phyloP scores from a whole-genome alignment of 371 early-diverging fungal species.

The Mucor sp. region DNA sequence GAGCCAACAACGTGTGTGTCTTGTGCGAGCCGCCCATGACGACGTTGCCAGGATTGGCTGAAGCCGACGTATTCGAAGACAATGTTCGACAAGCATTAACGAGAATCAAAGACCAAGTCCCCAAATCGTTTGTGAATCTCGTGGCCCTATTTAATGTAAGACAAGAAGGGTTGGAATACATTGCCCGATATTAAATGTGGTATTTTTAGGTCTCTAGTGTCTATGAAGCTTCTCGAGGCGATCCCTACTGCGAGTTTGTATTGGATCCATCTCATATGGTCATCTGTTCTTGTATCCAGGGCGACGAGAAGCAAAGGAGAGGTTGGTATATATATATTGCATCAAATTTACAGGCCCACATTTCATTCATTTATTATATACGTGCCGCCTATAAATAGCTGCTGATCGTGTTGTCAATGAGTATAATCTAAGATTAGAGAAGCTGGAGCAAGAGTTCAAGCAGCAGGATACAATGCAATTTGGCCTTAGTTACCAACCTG shows the following conservation, averaged over 20 bases:
- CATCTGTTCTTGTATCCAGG: slow-evolving; percentile 60
- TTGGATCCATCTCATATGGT: slow-evolving; percentile 51
- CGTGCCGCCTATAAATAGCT: slow-evolving; percentile 26
- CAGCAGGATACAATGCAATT: slow-evolving; percentile 41
- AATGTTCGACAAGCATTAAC: slow-evolving; percentile 42
- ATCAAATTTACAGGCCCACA: not conserved
- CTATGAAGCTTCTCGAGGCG: slow-evolving; percentile 59
- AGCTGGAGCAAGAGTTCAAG: slow-evolving; percentile 53
- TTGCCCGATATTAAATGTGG: slow-evolving; percentile 1
- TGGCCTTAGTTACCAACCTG: slow-evolving; percentile 65
- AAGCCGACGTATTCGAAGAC: slow-evolving; percentile 52
- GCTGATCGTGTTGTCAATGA: slow-evolving; percentile 56
- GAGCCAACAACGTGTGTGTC: slow-evolving; percentile 70
- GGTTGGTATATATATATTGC: slow-evolving; percentile 28
- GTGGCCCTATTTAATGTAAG: slow-evolving; percentile 62
- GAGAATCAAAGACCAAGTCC: slow-evolving; percentile 43
- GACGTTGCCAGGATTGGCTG: slow-evolving; percentile 39
- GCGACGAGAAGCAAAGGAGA: slow-evolving; percentile 43
- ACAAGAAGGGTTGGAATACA: not conserved
- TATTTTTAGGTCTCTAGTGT: slow-evolving; percentile 48
- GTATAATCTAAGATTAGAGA: slow-evolving; percentile 60
- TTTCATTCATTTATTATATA: not conserved
- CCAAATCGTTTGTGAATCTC: slow-evolving; percentile 59
- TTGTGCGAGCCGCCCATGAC: slow-evolving; percentile 50
- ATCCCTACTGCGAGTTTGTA: slow-evolving; percentile 58